Evolutionary conservation across 148 eudicot species (phyloP), one percentile per base, ranked within the genome.

Genomic region (Silene uniflora): DNA sequence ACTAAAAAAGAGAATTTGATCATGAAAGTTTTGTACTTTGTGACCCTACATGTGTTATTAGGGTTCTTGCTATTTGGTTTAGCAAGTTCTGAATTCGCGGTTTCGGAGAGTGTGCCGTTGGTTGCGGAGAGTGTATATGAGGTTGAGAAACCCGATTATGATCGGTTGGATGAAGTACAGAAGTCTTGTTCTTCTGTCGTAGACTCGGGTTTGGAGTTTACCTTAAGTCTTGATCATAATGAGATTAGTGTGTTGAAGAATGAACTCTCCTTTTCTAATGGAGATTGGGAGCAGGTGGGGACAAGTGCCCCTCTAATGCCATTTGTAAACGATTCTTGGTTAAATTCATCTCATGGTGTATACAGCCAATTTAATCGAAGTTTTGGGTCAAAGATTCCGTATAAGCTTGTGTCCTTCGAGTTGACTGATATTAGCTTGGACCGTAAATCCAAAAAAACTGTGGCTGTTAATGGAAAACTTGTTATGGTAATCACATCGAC

Each of bases 201-300:
- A 32, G 52, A 58, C 60, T 83, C 88, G 74, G 91, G 87, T 69
- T 54, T 87, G 67, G 87, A 82, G 21, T 67, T 89, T 65, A 83
- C 79, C 64, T 81, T 89, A 70, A 83, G 80, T 49, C 81, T 85
- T 21, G 85, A 85, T 81, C 85, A 80, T 69, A 79, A 76, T 79
- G 78, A 86, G 42, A 61, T 85, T 56, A 74, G 69, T 77, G 74
- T 55, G 23, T 86, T 94, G 10, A 85, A 86, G 78, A 75, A 90
- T 63, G 86, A 82, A 62, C 79, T 91, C 9, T 85, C 91, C 39
- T 91, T 94, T 84, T 16, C 70, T 59, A 87, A 88, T 85, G 98
- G 98, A 54, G 98, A 94, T 88, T 94, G 98, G 98, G 88, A 86
- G 84, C 96, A 94, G 44, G 63, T 76, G 39, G 80, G 60, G 52